Evolutionary conservation across 345 rosid genomes (phyloP).

Genomic region (Brassica rapa): DNA sequence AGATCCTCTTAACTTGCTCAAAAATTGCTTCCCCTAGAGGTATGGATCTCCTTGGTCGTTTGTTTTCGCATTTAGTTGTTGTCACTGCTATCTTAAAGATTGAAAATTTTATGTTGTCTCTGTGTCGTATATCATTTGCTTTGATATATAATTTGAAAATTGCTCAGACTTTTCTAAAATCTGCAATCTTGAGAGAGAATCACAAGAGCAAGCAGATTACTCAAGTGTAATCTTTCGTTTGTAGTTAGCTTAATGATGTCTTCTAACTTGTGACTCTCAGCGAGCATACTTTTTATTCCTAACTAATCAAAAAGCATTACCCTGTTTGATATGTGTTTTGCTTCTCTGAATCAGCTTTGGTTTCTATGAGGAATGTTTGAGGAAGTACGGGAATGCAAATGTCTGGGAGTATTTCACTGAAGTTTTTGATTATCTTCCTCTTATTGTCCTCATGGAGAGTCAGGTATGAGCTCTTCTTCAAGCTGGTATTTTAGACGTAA

Average conservation of each 20-base stretch:
- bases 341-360: conserved; percentile 34
- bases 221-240: conserved; percentile 66
- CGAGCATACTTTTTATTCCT: background rate
- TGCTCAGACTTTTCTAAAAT: background rate
- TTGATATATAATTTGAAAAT: background rate
- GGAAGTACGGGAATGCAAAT: conserved; percentile 66
- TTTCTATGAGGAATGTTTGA: conserved; percentile 32
- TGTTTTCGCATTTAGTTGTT: background rate
- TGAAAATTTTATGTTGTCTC: background rate
- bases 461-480: conserved; percentile 53
- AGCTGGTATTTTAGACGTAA: background rate
- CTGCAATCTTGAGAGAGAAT: conserved; percentile 84
- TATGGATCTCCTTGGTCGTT: background rate
- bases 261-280: background rate
- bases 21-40: too few relatives aligned
- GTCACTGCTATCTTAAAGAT: background rate
- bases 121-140: background rate
- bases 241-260: conserved; percentile 29
- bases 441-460: conserved; percentile 92
- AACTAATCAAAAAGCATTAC: background rate
- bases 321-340: background rate
- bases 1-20: too few relatives aligned
- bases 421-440: conserved; percentile 89
- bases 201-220: conserved; percentile 98
- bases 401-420: conserved; percentile 54